These are phyloP conservation scores for Nigrospora oryzae DNA, from an alignment of 2,329 filamentous ascomycete genomes.

Conservation along the genomic window DNA sequence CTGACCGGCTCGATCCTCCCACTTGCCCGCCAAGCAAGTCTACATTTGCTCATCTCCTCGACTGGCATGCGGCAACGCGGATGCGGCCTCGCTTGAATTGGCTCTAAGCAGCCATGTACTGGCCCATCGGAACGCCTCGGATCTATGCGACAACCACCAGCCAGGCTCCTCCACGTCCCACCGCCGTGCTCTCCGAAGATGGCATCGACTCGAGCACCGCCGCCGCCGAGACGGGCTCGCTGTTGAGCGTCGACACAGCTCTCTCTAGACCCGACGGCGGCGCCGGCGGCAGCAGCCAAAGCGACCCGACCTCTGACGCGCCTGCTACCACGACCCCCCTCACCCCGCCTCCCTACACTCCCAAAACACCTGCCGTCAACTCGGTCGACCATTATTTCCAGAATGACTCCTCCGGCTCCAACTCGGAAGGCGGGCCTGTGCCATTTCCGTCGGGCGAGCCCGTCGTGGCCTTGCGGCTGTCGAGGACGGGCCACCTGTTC, in stretches of 20 bases:
- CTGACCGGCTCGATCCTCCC: too few species aligned
- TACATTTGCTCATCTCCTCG: conserved; percentile 1
- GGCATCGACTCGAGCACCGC: conserved; percentile 37
- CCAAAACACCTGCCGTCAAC: conserved; percentile 48
- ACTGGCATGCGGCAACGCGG: conserved; percentile 12
- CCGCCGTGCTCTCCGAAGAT: conserved; percentile 50
- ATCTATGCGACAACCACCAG: conserved; percentile 73
- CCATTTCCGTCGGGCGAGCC: conserved; percentile 44
- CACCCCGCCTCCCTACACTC: conserved; percentile 38
- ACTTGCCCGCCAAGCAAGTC: too few species aligned
- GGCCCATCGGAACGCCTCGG: conserved; percentile 77
- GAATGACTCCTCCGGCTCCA: conserved; percentile 19
- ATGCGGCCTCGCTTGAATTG: conserved; percentile 20
- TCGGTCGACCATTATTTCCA: conserved; percentile 48
- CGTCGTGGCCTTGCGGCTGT: conserved; percentile 67
- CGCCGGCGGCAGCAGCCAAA: conserved; percentile 15
- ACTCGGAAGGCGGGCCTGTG: conserved; percentile 18
- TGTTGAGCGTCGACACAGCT: conserved; percentile 13
- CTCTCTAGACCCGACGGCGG: conserved; percentile 5
- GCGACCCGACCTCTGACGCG: conserved; percentile 21
- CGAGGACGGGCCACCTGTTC: conserved; percentile 74
- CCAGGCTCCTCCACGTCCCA: conserved; percentile 37
- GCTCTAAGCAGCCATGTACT: conserved; percentile 63
- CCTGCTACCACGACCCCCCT: conserved; percentile 13
- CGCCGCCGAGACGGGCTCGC: conserved; percentile 21